Conservation (phyloP, 305 asterid genomes). For the Fraxinus greggii region DNA sequence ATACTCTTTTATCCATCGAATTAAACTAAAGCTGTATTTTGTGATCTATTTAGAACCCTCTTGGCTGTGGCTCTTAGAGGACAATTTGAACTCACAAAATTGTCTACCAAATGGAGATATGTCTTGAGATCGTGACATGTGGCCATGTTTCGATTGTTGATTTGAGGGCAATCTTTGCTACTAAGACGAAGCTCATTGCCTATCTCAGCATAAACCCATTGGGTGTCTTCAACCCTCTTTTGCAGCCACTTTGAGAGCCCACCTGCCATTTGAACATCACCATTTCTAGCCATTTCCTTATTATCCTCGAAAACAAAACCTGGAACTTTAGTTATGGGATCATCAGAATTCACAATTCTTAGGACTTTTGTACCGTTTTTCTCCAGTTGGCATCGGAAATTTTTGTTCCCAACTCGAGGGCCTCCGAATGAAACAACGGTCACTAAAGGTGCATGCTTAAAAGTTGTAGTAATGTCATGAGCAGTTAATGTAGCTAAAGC, state of each 20-base stretch:
- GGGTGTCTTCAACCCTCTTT: constrained; percentile 56
- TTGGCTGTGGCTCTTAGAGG: constrained; percentile 73
- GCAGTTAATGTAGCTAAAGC: constrained; percentile 85
- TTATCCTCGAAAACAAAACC: constrained; percentile 64
- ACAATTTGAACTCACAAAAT: constrained; percentile 64
- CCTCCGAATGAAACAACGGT: constrained; percentile 92
- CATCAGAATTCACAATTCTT: constrained; percentile 80
- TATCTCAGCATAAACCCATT: constrained; percentile 77
- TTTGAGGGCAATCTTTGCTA: constrained; percentile 55
- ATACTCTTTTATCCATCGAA: neutral
- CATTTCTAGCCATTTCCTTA: neutral
- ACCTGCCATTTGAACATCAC: neutral
- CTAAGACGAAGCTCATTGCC: constrained; percentile 73
- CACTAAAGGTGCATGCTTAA: constrained; percentile 58
- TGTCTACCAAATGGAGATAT: constrained; percentile 61
- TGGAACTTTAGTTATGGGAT: constrained; percentile 73
- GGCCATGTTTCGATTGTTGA: constrained; percentile 50
- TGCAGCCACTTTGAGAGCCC: constrained; percentile 51
- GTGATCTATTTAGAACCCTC: constrained; percentile 42
- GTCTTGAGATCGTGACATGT: constrained; percentile 79
- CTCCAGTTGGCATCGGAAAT: constrained; percentile 55
- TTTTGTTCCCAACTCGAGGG: constrained; percentile 76
- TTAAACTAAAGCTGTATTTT: constrained; percentile 14
- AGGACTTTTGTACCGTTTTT: constrained; percentile 64
- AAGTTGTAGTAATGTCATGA: constrained; percentile 58